Evolutionary conservation across 176 grass and related monocot genomes (phyloP).

Genomic region (Leersia perrieri): DNA sequence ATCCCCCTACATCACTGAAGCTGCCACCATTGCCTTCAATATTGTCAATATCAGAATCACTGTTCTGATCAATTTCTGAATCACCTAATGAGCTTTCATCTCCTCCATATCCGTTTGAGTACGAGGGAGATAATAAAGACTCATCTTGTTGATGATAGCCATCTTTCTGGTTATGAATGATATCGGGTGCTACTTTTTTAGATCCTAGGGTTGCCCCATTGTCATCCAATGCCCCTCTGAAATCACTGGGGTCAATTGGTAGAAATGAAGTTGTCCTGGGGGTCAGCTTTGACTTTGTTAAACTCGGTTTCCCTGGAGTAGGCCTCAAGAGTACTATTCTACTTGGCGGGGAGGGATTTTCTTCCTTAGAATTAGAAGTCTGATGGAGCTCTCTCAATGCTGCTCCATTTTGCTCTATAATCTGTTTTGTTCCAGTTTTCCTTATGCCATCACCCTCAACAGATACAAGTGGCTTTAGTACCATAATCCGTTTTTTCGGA

Average conservation of each 20-base stretch:
- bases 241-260: constrained; percentile 14
- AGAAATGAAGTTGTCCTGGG: constrained; percentile 32
- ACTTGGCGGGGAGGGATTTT: constrained; percentile 53
- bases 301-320: constrained; percentile 45
- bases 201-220: constrained; percentile 16
- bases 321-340: constrained; percentile 89
- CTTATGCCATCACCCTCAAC: constrained; percentile 26
- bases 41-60: constrained; percentile 35
- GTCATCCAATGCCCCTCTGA: constrained; percentile 16
- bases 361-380: constrained; percentile 36
- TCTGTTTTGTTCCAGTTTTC: constrained; percentile 5
- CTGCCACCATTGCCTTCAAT: constrained; percentile 49
- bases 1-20: constrained; percentile 52
- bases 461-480: constrained; percentile 69
- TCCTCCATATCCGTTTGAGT: constrained; percentile 74
- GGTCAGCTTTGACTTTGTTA: constrained; percentile 38
- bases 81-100: constrained; percentile 80
- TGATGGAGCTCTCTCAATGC: constrained; percentile 28
- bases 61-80: constrained; percentile 56
- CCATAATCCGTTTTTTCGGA: constrained; percentile 63
- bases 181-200: constrained; percentile 21
- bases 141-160: constrained; percentile 52
- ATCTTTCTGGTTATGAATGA: constrained; percentile 20
- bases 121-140: constrained; percentile 65
- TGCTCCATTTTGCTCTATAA: constrained; percentile 32